These are phyloP conservation scores for Exophiala sp. DNA, from an alignment of 2,329 filamentous ascomycete species.

Conservation along the genomic window DNA sequence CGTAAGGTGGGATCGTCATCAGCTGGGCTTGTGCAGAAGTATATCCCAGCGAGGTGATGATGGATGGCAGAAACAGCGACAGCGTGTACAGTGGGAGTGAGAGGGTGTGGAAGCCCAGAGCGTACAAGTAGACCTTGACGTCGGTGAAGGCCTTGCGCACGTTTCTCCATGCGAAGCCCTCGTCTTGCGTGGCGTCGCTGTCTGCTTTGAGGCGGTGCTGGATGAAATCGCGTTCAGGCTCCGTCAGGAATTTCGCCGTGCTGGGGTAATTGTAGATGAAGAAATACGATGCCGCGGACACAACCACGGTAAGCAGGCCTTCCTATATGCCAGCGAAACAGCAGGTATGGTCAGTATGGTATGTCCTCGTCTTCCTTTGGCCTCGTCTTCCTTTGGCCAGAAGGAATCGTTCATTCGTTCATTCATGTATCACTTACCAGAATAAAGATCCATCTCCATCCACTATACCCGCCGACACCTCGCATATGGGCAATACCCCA, in stretches of 20 bases:
- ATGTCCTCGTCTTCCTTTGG: no score
- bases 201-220: constrained; percentile 60
- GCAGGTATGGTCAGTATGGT: no score
- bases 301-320: constrained; percentile 62
- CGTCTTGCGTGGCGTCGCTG: constrained; percentile 62
- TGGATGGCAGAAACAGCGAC: constrained; percentile 53
- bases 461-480: constrained; percentile 44
- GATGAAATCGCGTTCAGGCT: constrained; percentile 54
- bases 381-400: no score
- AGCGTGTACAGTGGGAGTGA: constrained; percentile 53
- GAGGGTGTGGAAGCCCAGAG: constrained; percentile 65
- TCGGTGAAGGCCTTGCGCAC: constrained; percentile 60
- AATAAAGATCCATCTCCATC: constrained; percentile 63
- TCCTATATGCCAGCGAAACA: constrained; percentile 36
- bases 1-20: constrained; percentile 62
- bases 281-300: constrained; percentile 35
- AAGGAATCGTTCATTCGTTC: background rate
- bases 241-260: constrained; percentile 38
- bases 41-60: constrained; percentile 54
- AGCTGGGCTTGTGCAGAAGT: constrained; percentile 56
- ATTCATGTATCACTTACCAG: constrained; percentile 33
- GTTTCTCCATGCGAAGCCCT: constrained; percentile 55
- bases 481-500: constrained; percentile 48
- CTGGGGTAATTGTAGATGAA: constrained; percentile 41
- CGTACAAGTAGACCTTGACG: constrained; percentile 67